Percentiles rank a stretch among this genome's conserved stretches.
phyloP scores from a whole-genome alignment of 768 basidiomycete species.

The Amanita subjunquillea region DNA sequence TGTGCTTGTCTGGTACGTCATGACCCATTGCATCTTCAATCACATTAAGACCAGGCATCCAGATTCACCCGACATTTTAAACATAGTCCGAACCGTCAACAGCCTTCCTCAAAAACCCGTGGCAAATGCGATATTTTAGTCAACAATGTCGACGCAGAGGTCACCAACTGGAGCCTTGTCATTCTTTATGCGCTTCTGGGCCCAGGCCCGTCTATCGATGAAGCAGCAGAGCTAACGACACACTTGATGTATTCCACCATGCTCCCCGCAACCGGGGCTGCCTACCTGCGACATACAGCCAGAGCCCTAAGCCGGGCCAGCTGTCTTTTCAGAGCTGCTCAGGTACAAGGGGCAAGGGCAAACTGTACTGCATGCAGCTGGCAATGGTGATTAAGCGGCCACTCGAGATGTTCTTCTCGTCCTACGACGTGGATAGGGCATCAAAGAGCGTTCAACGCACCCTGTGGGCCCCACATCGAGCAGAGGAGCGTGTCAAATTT shows the following conservation, averaged over 20 bases:
- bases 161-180: slow-evolving; percentile 15
- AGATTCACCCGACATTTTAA: slow-evolving; percentile 15
- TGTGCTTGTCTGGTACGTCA: slow-evolving; percentile 23
- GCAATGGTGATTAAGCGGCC: slow-evolving; percentile 24
- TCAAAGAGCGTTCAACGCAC: slow-evolving; percentile 18
- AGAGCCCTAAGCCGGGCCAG: slow-evolving; percentile 19
- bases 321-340: slow-evolving; percentile 26
- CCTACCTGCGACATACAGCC: slow-evolving; percentile 27
- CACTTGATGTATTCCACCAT: slow-evolving; percentile 33
- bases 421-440: slow-evolving; percentile 18
- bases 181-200: slow-evolving; percentile 14
- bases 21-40: not conserved
- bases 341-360: slow-evolving; percentile 23
- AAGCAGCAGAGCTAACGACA: slow-evolving; percentile 28
- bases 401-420: slow-evolving; percentile 26
- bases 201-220: slow-evolving; percentile 27
- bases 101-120: slow-evolving; percentile 12
- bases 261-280: slow-evolving; percentile 22
- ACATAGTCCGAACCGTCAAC: slow-evolving; percentile 20
- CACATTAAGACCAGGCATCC: not conserved
- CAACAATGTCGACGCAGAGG: slow-evolving; percentile 14
- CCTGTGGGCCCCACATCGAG: slow-evolving; percentile 22
- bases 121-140: slow-evolving; percentile 15
- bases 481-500: slow-evolving; percentile 31
- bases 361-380: slow-evolving; percentile 26